Base-by-base conservation (phyloP, 2,329 filamentous ascomycete species). In the Leptoxyphium fumago region DNA sequence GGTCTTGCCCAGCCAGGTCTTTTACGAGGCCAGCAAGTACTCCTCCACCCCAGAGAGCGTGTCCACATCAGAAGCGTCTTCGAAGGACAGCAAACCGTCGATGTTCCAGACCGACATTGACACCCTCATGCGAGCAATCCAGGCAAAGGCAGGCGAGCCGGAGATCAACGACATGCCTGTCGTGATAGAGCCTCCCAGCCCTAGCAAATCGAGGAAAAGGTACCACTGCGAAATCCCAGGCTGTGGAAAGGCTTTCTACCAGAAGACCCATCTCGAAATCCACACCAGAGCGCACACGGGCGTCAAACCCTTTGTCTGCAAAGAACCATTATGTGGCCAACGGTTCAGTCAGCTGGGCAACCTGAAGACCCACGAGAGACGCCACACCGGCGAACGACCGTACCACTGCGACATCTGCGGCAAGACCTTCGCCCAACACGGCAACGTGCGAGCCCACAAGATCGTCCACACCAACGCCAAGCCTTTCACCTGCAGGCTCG, bases 211-310 rank as follows among this genome's bases (percentile, higher is more conserved):
- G 46, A 71, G 73, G 55, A 91, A 79, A 61, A 69, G 78, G 55
- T 87, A 89, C 60, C 66, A 74, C 14, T 98, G 91, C 64, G 74
- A 72, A 15, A 72, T 86, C 34, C 73, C 78, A 7, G 76, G 76
- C 36, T 96, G 89, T 62, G 70, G 72, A 53, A 93, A 91, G 68
- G 78, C 74, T 48, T 96, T 95, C 62, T 78, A 77, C 47, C 89
- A 96, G 59, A 94, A 89, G 65, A 94, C 88, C 1, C 89, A 96
- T 55, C 73, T 95, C 10, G 83, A 91, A 48, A 95, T 93, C 41
- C 91, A 98, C 61, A 79, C 77, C 39, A 75, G 88, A 50, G 81
- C 83, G 4, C 91, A 98, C 63, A 94, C 85, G 2, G 91, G 91
- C 13, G 78, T 83, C 43, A 91, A 87, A 61, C 89, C 89, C 47